Evolutionary conservation across 305 asterid species (phyloP), one percentile per base, ranked within the genome.

Genomic region (Rubia occidens): DNA sequence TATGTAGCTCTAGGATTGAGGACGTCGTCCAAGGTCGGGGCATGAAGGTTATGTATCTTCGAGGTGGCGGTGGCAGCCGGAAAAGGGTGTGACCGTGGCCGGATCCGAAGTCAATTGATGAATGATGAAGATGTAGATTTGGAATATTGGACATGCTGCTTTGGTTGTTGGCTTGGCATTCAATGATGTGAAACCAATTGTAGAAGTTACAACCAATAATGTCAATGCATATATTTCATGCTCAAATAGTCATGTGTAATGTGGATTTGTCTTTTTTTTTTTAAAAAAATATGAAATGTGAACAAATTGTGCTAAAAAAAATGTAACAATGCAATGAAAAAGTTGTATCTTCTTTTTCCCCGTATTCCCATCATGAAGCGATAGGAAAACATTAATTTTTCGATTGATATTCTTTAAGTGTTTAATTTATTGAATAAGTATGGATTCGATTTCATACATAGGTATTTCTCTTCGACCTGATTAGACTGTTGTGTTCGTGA

Each of bases 1-100:
- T 67, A 9, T 74, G 83, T 77, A 70, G 78, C 37, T 70, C 78
- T 20, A 45, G 69, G 59, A 15, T 45, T 6, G 71, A 66, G 51
- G 78, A 60, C 56, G 75, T 76, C 0, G 66, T 70, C 66, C 64
- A 56, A 17, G 56, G 64, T 61, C 64, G 60, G 70, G 63, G 69
- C 15, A 42, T 63, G 11, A 51, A 18, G 9, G 13, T 60, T 51
- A 55, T 9, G n/a, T 8, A 26, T 54, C 58, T 51, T 0, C 21
- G 56, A 51, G 56, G 40, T 11, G 63, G 60, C 40, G 66, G 62
- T 6, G n/a, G 66, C 14, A 10, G 37, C 70, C 67, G 65, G 72
- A 42, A 59, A 73, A 73, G 24, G 13, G 55, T 51, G 42, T 29
- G 15, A 21, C 70, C 53, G 70, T 51, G 81, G 65, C 32, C 56